Base-by-base conservation (phyloP, 164 flowering plant genomes). In the Tetracentron sinense region DNA sequence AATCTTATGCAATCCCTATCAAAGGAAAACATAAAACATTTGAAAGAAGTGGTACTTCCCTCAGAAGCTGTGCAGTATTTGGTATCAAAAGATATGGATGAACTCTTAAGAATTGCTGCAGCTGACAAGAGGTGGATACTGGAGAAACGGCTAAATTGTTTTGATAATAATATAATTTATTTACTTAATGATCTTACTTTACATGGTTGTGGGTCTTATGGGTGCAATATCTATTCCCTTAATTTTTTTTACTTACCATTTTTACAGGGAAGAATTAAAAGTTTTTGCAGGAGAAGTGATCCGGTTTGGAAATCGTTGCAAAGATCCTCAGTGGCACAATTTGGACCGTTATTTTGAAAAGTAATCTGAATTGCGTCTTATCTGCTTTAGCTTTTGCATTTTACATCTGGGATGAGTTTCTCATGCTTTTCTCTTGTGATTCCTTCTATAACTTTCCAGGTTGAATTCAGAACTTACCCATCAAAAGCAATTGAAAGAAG, bases 301-400 rank as follows among this genome's bases (percentile, higher is more conserved):
- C 49, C 88, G 98, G 12, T 92, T 92, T 78, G 98, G 97, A 59
- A 86, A 92, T 75, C 90, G 92, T 16, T 92, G 98, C 74, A 92
- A 83, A 81, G 96, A 92, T 81, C 94, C 94, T 69, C 94, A 92
- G 64, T 92, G 90, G 89, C 97, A 92, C 78, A 76, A 86, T 69
- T 78, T 92, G 78, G 89, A 85, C 49, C 90, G 96, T 22, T 92
- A 84, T 61, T 86, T 92, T 75, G 92, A 82, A 58, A 89, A 85
- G 97, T 92, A 85, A 76, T 65, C 19, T 19, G 7, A 38, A 47
- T 49, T 15, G 19, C 60, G 15, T 71, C 19, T 60, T 68, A 14
- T 19, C 26, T 50, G 46, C 12, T 51, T 58, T 55, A 20, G 51
- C 23, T 25, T 66, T 62, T 56, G 2, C 65, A 12, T 15, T 60